Evolutionary conservation across 805 yeast genomes (phyloP), one percentile per base, ranked within the genome.

Genomic region (Candida germanica): DNA sequence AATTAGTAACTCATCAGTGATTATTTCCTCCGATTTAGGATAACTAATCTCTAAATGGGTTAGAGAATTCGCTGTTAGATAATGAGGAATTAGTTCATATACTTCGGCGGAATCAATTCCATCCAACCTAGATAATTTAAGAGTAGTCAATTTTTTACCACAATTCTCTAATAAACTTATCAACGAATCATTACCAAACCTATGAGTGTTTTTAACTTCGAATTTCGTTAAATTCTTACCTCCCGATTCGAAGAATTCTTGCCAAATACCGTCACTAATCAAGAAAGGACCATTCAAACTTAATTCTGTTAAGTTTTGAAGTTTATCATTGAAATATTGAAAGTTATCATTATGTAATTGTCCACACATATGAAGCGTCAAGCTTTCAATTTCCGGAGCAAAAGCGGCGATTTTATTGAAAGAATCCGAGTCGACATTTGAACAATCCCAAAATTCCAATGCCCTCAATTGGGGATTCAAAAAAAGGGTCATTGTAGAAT

Each of bases 361-460:
- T 4, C 98, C 98, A 66, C 98, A 91, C 97, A 89, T 91, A 40
- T 79, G 78, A 29, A 93, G 63, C 0, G 81, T 81, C 29, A 93
- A 56, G 1, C 68, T 57, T 45, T 75, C 79, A 3, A 93, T 43
- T 18, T 80, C 69, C 0, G 96, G 96, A 47, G 96, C 86, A 54
- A 64, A 83, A 0, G 94, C 69, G 0, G 89, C 88, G 25, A 93
- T 77, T 44, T 78, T 70, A 48, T 75, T 73, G 42, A 81, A 71
- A 0, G 93, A 75, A 42, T 75, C 82, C 26, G 73, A 70, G 16
- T 78, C 75, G 12, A 93, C 69, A 32, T 78, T 79, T 0, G 96
- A 87, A 56, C 99, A 93, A 60, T 93, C 99, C 88, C 95, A 87
- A 44, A 93, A 79, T 43, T 84, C 84, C 19, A 93, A 60, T 3